phyloP scores from a whole-genome alignment of 2,329 filamentous ascomycete species.

The Cordyceps javanica region DNA sequence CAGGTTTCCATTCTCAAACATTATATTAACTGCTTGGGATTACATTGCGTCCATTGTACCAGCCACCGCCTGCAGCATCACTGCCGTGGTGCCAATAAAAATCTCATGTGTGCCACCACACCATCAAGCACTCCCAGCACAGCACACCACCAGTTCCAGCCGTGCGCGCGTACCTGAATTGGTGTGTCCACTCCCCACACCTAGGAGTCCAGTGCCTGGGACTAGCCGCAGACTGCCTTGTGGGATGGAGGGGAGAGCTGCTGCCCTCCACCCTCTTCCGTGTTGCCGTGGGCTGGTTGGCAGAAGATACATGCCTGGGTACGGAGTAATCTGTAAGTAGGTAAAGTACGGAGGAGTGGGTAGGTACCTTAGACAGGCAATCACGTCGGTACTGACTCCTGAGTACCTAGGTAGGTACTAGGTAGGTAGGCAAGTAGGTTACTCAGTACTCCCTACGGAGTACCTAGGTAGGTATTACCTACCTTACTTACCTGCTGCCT shows the following conservation, averaged over 20 bases:
- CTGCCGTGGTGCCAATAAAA: not conserved
- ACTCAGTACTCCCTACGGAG: too few relatives aligned
- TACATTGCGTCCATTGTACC: not conserved
- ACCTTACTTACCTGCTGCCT: too few relatives aligned
- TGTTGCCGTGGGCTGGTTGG: too few relatives aligned
- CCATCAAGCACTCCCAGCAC: not conserved
- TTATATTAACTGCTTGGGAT: not conserved
- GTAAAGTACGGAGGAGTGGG: too few relatives aligned
- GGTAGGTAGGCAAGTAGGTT: too few relatives aligned
- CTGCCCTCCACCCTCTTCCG: not conserved
- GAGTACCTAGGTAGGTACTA: too few relatives aligned
- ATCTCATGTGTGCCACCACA: not conserved
- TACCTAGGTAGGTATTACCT: too few relatives aligned
- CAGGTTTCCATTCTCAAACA: not conserved
- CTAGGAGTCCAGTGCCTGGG: not conserved
- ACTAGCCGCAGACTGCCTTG: constrained; percentile 6
- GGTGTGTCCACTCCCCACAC: not conserved
- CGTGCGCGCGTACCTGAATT: not conserved
- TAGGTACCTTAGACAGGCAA: too few relatives aligned
- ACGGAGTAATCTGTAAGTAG: too few relatives aligned
- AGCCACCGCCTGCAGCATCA: not conserved
- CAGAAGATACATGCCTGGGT: too few relatives aligned
- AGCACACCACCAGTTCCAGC: not conserved
- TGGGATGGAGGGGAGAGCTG: not conserved
- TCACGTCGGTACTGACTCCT: too few relatives aligned